Base-by-base conservation (phyloP, 495 filamentous ascomycete genomes). In the Talaromyces borbonicus region DNA sequence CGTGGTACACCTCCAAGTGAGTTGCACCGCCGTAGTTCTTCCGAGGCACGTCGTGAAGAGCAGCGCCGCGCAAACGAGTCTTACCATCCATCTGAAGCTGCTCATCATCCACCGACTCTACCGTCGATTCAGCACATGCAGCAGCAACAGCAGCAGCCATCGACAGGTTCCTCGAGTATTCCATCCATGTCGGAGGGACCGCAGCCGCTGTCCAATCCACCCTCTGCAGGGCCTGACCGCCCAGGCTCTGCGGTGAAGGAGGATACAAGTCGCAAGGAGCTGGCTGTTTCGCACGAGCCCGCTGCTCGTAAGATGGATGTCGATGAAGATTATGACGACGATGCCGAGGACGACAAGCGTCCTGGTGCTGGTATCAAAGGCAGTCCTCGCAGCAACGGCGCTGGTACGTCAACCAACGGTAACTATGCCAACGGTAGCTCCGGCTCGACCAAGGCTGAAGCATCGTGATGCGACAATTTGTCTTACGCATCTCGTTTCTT, bases 251-350 rank as follows among this genome's bases (percentile, higher is more conserved):
- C 64, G 44, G 60, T 69, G 41, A 69, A 70, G 52, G 67, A 72
- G 48, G 71, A 71, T 32, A 55, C 67, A 48, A 50, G 58, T 30
- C 69, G 71, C 23, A 67, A 72, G n/a, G 79, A 82, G 52, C 68
- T 71, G 16, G 68, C 68, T 38, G 66, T 76, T n/a, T 62, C 72
- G 18, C 76, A 79, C 36, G 92, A 98, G 66, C 77, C 89, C 9
- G 86, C 92, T 5, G 84, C 85, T 26, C 77, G 92, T 7, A 92
- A 95, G 61, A 93, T 98, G 81, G 92, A 97, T 18, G 84, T 97
- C 33, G 92, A 98, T 58, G 90, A 98, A 61, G 81, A 95, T 49
- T 95, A 98, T 53, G 90, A 95, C 61, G 89, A 93, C 52, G 87
- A 86, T 23, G 79, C 66, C 12, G 84, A 83, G 44, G 90, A 94